Evolutionary conservation across 169 alveolate species (phyloP).

Genomic region (Cryptosporidium meleagridis): DNA sequence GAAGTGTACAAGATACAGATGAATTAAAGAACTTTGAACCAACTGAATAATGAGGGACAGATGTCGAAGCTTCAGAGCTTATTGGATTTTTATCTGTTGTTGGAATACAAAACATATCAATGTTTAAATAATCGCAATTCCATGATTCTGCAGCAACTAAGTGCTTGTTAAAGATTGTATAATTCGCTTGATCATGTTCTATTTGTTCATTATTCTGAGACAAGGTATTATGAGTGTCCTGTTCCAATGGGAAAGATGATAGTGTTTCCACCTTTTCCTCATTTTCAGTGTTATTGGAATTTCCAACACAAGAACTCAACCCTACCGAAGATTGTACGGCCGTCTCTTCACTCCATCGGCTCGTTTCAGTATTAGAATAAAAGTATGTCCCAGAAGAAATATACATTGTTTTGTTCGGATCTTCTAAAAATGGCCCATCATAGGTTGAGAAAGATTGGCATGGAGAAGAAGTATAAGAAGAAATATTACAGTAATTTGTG

Average conservation of each 20-base stretch:
- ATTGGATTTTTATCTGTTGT: conserved; percentile 19
- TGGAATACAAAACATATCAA: conserved; percentile 53
- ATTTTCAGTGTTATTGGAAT: conserved; percentile 8
- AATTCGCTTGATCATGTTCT: conserved; percentile 36
- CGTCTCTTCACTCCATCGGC: conserved; percentile 63
- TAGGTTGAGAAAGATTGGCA: conserved; percentile 65
- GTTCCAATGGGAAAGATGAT: conserved; percentile 37
- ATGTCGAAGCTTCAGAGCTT: conserved; percentile 37
- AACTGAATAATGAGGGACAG: conserved; percentile 22
- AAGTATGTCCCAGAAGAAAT: conserved; percentile 28
- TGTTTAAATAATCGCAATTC: conserved; percentile 44
- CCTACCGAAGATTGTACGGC: conserved; percentile 13
- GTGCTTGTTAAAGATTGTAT: conserved; percentile 27
- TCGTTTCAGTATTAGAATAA: conserved; percentile 21
- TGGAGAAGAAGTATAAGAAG: conserved; percentile 68
- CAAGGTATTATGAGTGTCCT: conserved; percentile 5
- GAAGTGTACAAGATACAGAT: background rate
- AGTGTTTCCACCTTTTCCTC: conserved; percentile 17
- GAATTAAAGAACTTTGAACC: conserved; percentile 45
- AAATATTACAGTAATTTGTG: conserved; percentile 69
- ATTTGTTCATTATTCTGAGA: conserved; percentile 41
- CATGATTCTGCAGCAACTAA: conserved; percentile 29
- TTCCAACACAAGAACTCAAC: background rate
- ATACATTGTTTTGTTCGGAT: conserved; percentile 65
- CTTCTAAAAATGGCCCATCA: conserved; percentile 73